Conservation (phyloP, 1,284 basidiomycete species). For the Trichosporon coremiiforme region DNA sequence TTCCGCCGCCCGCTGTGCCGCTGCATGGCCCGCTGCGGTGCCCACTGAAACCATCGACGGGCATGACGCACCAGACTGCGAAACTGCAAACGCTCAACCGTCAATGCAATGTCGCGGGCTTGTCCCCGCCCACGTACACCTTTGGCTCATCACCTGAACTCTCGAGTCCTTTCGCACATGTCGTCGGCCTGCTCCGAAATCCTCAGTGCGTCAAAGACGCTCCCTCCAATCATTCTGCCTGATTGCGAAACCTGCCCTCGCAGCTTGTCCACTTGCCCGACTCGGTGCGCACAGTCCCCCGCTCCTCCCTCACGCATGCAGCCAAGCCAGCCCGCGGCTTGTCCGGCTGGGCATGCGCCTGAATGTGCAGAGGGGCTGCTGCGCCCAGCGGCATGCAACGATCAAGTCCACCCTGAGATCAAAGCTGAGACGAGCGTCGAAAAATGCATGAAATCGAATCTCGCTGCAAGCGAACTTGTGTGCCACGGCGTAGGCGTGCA, state of each 20-base stretch:
- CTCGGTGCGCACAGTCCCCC: background rate
- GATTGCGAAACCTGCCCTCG: background rate
- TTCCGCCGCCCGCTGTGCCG: background rate
- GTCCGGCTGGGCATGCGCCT: background rate
- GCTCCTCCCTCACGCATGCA: background rate
- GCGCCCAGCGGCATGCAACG: background rate
- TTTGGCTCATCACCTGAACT: background rate
- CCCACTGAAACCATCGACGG: background rate
- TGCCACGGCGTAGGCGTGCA: background rate
- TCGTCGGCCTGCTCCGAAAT: conserved; percentile 3
- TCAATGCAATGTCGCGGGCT: conserved; percentile 3
- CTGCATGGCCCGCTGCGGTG: background rate
- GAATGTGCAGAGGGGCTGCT: background rate
- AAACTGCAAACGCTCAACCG: background rate
- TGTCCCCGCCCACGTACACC: background rate
- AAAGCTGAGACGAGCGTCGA: background rate
- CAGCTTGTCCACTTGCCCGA: background rate
- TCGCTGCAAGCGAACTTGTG: background rate
- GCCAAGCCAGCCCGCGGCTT: background rate
- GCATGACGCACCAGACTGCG: background rate
- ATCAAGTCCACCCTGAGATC: background rate
- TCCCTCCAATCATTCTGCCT: background rate
- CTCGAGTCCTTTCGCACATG: background rate
- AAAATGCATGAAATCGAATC: background rate
- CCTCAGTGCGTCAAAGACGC: background rate